Base-by-base conservation (phyloP, 768 basidiomycete species). In the Pleurotus salmoneostramineus region DNA sequence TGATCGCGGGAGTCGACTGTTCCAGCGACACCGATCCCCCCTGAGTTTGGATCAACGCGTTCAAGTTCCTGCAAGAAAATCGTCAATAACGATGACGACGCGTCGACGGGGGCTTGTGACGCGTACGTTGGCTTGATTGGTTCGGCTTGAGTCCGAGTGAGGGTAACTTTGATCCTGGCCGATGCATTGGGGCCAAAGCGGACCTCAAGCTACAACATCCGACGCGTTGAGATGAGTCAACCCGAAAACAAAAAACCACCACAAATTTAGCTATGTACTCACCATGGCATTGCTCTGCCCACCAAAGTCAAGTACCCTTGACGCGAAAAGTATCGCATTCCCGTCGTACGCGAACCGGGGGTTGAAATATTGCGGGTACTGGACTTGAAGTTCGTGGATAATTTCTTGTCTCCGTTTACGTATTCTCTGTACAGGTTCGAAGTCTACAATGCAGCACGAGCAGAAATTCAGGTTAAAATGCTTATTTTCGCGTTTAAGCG, bases 341-440 rank as follows among this genome's bases (percentile, higher is more conserved):
- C 81, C 76, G 50, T 84, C 82, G 56, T 78, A 84, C 4, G 83
- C 62, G 3, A 72, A 68, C 11, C 72, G 73, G 0, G 79, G 79
- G 10, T 63, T 70, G 60, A 83, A 83, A 0, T 72, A 6, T 0
- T 54, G 55, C 0, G 80, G 74, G 0, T 72, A 63, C 0, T 65
- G 65, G 4, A 66, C 74, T 50, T 82, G 81, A 0, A 84, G 66
- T 4, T 68, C 66, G 14, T 74, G 65, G 7, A 80, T 67, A 1
- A 74, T 64, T n/a, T 70, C 64, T 52, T 70, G 65, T 5, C 70
- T 63, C 46, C 68, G 69, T 12, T 59, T 54, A 36, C 62, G 56
- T 0, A 63, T 62, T 14, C 58, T 61, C 8, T 70, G 57, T 15
- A 66, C 67, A 17, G 69, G 72, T 0, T 27, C 40, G 32, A 55